Base-by-base conservation (phyloP, 352 stramenopile genomes). In the Globisporangium spiculum region DNA sequence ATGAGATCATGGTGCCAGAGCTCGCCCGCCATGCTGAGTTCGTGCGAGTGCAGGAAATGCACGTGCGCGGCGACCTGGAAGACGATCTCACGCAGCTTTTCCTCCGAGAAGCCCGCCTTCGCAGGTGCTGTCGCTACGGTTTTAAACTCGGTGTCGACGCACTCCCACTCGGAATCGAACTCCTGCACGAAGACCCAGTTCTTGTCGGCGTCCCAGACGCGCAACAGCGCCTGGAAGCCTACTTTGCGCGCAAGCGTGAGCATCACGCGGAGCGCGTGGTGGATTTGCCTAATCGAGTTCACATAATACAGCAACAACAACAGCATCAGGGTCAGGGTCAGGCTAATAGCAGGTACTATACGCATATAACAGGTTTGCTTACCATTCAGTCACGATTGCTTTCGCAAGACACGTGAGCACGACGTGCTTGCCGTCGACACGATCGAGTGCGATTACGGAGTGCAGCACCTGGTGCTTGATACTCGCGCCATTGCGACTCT, bases 161-260 rank as follows among this genome's bases (percentile, higher is more conserved):
- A 12, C 22, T 65, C 67, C 80, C 80, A 89, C 32, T 60, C 24
- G 0, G 73, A 10, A 1, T 77, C 58, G n/a, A 83, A 75, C 44
- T 86, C 72, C 44, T 91, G 83, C 14, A 83, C 75, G 26, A 91
- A 75, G 46, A 91, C 79, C 80, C 80, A 91, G 57, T 68, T 77
- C 59, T 69, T 72, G 50, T 72, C 78, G 38, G 79, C 70, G 41
- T 90, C 82, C 75, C 75, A 89, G 26, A 90, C 74, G 22, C 75
- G 69, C 46, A 81, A 63, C 46, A 89, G 73, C 4, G 38, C 66
- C 68, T 90, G 82, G 68, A 89, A 89, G 56, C 77, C 70, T 1
- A 22, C 16, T 3, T 60, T 61, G 2, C 77, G 80, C 22, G 61
- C 44, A 18, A 90, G 60, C 26, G 72, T 80, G 24, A 52, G 46